Conservation (phyloP, 768 basidiomycete genomes). For the Suillus subluteus region DNA sequence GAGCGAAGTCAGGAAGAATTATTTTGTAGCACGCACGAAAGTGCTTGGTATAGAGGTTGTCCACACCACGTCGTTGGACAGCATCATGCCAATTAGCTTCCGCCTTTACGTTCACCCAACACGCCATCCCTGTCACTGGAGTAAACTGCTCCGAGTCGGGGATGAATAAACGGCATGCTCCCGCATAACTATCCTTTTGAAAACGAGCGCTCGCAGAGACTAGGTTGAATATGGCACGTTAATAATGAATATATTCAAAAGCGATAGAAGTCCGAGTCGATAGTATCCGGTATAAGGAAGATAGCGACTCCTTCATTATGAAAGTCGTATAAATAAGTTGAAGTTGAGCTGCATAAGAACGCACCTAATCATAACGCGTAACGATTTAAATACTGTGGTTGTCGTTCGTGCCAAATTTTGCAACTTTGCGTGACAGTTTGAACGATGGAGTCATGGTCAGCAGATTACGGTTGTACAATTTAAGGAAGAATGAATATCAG, state of each 20-base stretch:
- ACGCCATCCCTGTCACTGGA: not conserved
- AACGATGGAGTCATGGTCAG: not conserved
- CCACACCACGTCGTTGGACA: not conserved
- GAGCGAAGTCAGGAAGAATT: not conserved
- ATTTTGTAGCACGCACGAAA: not conserved
- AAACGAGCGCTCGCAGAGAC: not conserved
- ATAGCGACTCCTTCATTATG: not conserved
- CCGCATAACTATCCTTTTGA: not conserved
- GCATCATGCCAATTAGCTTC: not conserved
- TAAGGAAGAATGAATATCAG: not conserved
- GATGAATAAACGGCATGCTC: not conserved
- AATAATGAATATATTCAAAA: not conserved
- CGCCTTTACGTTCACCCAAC: not conserved
- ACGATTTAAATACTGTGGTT: not conserved
- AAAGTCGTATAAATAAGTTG: not conserved
- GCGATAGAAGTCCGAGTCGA: not conserved
- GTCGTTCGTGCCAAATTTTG: not conserved
- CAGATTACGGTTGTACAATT: not conserved
- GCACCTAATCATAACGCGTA: too few relatives aligned
- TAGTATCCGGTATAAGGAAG: not conserved
- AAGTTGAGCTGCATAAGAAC: not conserved
- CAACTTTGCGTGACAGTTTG: not conserved
- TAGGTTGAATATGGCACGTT: not conserved
- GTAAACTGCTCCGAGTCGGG: not conserved
- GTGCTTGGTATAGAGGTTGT: not conserved